A percentile compares a stretch with the other conserved stretches of the same genome.
phyloP scores from a whole-genome alignment of 23 red algal genomes.

The Gracilaria gracilis region DNA sequence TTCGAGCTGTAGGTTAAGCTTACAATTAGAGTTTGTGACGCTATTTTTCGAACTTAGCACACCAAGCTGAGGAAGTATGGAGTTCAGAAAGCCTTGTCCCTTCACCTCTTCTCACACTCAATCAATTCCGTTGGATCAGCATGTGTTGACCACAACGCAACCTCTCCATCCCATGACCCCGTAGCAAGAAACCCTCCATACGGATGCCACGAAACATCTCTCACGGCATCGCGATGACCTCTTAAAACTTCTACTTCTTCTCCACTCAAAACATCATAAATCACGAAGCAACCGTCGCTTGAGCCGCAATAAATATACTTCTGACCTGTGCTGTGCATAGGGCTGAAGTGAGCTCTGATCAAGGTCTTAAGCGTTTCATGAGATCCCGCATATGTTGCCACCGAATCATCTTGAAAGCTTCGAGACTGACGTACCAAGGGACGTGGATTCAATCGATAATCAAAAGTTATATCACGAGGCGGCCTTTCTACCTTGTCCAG shows the following conservation, averaged over 20 bases:
- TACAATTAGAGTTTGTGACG: no score
- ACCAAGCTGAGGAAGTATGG: no score
- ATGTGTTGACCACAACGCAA: slow-evolving; percentile 54
- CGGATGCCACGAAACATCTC: slow-evolving; percentile 63
- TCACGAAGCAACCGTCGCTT: slow-evolving; percentile 42
- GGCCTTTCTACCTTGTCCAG: slow-evolving; percentile 15
- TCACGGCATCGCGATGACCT: slow-evolving; percentile 21
- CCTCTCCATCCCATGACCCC: slow-evolving; percentile 57
- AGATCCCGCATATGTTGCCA: slow-evolving; percentile 59
- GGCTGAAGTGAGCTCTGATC: slow-evolving; percentile 78
- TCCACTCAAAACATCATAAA: slow-evolving; percentile 58
- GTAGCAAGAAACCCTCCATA: slow-evolving; percentile 49
- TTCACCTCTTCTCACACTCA: background rate
- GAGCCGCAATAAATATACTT: slow-evolving; percentile 62
- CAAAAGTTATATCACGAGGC: slow-evolving; percentile 17
- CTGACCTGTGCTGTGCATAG: slow-evolving; percentile 55
- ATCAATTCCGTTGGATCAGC: background rate
- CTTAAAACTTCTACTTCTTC: slow-evolving; percentile 22
- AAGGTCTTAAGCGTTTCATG: slow-evolving; percentile 81
- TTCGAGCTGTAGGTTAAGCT: no score
- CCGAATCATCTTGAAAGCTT: slow-evolving; percentile 47
- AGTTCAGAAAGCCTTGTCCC: background rate
- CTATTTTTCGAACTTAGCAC: no score
- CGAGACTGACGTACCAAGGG: slow-evolving; percentile 21
- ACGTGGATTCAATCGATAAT: slow-evolving; percentile 44